These are phyloP conservation scores for Stylonectria norvegica DNA, from an alignment of 2,329 filamentous ascomycete species.

Conservation along the genomic window DNA sequence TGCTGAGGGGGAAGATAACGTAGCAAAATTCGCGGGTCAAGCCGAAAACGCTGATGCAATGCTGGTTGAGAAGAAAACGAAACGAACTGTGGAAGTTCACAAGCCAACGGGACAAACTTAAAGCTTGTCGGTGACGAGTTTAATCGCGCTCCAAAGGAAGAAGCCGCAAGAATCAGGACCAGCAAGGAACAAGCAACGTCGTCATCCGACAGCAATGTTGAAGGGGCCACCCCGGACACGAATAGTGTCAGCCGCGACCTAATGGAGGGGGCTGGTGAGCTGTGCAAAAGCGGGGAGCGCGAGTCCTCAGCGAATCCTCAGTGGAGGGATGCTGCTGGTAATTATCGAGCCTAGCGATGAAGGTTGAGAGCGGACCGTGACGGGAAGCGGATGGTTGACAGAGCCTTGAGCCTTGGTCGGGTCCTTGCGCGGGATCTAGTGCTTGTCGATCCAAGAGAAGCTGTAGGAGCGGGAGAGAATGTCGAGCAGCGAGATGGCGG, in stretches of 20 bases:
- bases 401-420: too few relatives aligned
- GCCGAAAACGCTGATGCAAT: conserved; percentile 8
- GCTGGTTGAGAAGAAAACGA: conserved; percentile 14
- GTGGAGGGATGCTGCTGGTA: conserved; percentile 5
- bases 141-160: conserved; percentile 27
- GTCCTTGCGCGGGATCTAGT: background rate
- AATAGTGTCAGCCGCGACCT: conserved; percentile 27
- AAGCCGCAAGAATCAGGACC: conserved; percentile 7
- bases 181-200: conserved; percentile 23
- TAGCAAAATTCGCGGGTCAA: conserved; percentile 10
- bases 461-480: background rate
- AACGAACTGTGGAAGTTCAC: conserved; percentile 5
- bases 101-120: conserved; percentile 2
- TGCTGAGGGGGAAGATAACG: background rate
- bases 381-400: background rate
- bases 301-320: conserved; percentile 4
- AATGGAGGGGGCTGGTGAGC: conserved; percentile 23
- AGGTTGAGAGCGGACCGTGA: conserved; percentile 24
- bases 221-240: conserved; percentile 25
- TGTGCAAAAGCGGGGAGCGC: conserved; percentile 23
- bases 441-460: background rate
- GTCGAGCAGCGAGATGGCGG: background rate
- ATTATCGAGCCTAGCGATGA: conserved; percentile 3
- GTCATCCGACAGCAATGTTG: conserved; percentile 28
- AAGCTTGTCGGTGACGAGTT: conserved; percentile 11